These are phyloP conservation scores for Leccinum pellstonianum DNA, from an alignment of 768 basidiomycete species.

Conservation along the genomic window DNA sequence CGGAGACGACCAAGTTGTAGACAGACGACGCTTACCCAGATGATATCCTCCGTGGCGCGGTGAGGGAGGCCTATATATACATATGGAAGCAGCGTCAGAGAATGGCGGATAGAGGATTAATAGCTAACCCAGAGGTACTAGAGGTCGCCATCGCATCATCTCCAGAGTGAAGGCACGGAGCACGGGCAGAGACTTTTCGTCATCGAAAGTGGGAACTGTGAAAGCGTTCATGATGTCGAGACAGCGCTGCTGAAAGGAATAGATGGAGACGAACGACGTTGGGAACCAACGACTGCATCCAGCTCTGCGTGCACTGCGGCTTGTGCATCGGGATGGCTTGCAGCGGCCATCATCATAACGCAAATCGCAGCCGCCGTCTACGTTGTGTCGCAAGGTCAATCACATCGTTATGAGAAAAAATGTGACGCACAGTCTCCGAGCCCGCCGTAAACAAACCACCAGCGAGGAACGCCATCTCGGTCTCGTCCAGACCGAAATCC, in stretches of 20 bases:
- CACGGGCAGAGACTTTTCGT: slow-evolving; percentile 30
- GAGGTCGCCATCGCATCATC: slow-evolving; percentile 35
- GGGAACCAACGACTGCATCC: slow-evolving; percentile 45
- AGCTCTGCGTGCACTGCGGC: slow-evolving; percentile 49
- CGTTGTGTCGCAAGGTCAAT: slow-evolving; percentile 8
- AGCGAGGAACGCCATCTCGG: slow-evolving; percentile 57
- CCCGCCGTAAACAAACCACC: slow-evolving; percentile 60
- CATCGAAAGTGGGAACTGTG: slow-evolving; percentile 37
- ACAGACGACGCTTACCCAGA: slow-evolving; percentile 10
- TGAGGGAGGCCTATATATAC: slow-evolving; percentile 8
- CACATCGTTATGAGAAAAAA: background rate
- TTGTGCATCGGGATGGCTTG: slow-evolving; percentile 48
- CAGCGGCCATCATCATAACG: slow-evolving; percentile 47
- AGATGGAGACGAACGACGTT: slow-evolving; percentile 5
- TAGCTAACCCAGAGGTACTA: slow-evolving; percentile 22
- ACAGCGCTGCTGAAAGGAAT: background rate
- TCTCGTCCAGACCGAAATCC: slow-evolving; percentile 48
- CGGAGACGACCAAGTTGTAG: background rate
- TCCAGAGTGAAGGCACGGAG: slow-evolving; percentile 37
- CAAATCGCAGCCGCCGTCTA: slow-evolving; percentile 50
- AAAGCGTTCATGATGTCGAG: background rate
- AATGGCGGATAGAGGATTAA: too few relatives aligned
- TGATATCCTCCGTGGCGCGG: slow-evolving; percentile 18
- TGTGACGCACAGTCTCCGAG: slow-evolving; percentile 42
- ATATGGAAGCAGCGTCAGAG: too few relatives aligned